A percentile compares a stretch with the other conserved stretches of the same genome.
Conservation (phyloP, 129 eudicot genomes). For the Tanacetum coccineum region DNA sequence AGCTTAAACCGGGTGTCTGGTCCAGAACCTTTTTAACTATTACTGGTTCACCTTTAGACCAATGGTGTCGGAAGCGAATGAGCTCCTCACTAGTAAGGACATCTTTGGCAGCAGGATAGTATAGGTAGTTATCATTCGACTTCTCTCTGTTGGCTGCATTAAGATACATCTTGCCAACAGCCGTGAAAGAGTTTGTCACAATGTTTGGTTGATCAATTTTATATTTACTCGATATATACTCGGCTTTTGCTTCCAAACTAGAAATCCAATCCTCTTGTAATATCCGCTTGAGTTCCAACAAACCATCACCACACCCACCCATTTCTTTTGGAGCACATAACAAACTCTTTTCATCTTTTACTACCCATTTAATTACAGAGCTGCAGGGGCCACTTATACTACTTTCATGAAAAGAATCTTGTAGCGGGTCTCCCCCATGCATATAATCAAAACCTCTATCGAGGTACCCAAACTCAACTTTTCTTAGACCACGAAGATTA, state of each 20-base stretch:
- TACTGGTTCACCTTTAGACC: constrained; percentile 87
- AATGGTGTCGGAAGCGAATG: constrained; percentile 54
- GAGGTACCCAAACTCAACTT: constrained; percentile 31
- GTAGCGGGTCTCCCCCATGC: constrained; percentile 67
- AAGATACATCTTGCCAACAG: constrained; percentile 20
- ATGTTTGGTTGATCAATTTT: constrained; percentile 1
- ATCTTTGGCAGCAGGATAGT: constrained; percentile 49
- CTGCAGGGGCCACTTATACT: constrained; percentile 4
- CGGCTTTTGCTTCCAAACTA: constrained; percentile 48
- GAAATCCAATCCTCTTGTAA: constrained; percentile 55
- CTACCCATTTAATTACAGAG: constrained; percentile 41
- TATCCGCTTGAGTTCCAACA: constrained; percentile 64
- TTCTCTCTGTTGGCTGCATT: constrained; percentile 56
- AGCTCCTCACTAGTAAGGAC: constrained; percentile 36
- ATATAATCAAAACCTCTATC: constrained; percentile 66
- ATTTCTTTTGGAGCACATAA: constrained; percentile 64
- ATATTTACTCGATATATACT: constrained; percentile 28
- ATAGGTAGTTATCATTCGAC: constrained; percentile 61
- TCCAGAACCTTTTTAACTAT: constrained; percentile 64
- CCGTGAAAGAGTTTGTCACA: constrained; percentile 9
- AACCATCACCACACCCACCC: constrained; percentile 71
- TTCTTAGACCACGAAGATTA: constrained; percentile 30
- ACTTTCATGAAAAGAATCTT: constrained; percentile 26
- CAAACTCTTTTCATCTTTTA: constrained; percentile 39
- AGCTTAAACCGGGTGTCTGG: constrained; percentile 69